Conservation (phyloP, 768 basidiomycete genomes). For the Termitomyces sp. region DNA sequence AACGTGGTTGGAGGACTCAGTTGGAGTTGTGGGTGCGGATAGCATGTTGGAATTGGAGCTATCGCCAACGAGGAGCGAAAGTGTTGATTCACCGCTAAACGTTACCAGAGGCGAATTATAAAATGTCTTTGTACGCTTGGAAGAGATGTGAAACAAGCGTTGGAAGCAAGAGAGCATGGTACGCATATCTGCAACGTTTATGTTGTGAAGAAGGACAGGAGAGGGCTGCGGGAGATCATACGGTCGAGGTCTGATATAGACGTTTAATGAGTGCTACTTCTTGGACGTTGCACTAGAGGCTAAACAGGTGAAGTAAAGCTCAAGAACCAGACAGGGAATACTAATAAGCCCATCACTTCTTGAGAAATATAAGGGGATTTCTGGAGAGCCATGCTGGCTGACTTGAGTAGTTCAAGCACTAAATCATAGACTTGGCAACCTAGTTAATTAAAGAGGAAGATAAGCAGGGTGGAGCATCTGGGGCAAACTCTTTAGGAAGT, state of each 20-base stretch:
- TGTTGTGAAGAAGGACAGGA: background rate
- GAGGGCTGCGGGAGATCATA: no score
- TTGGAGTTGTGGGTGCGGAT: background rate
- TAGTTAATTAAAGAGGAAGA: background rate
- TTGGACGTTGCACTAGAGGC: background rate
- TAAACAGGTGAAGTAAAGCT: background rate
- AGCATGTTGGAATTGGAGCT: no score
- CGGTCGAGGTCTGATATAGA: background rate
- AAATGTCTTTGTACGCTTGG: background rate
- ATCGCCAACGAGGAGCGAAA: background rate
- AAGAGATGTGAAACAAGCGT: background rate
- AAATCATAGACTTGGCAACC: background rate
- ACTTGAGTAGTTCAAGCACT: background rate
- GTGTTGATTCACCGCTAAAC: background rate
- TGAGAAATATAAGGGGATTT: background rate
- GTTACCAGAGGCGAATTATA: background rate
- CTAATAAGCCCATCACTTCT: background rate
- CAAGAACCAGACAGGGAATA: background rate
- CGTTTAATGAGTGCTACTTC: background rate
- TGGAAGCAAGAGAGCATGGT: background rate
- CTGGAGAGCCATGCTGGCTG: background rate
- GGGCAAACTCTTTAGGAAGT: background rate
- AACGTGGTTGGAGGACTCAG: no score
- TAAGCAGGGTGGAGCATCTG: background rate
- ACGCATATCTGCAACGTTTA: background rate